A percentile compares a stretch with the other conserved stretches of the same genome.
Conservation (phyloP, 2,329 filamentous ascomycete genomes). For the Fusarium globosum region DNA sequence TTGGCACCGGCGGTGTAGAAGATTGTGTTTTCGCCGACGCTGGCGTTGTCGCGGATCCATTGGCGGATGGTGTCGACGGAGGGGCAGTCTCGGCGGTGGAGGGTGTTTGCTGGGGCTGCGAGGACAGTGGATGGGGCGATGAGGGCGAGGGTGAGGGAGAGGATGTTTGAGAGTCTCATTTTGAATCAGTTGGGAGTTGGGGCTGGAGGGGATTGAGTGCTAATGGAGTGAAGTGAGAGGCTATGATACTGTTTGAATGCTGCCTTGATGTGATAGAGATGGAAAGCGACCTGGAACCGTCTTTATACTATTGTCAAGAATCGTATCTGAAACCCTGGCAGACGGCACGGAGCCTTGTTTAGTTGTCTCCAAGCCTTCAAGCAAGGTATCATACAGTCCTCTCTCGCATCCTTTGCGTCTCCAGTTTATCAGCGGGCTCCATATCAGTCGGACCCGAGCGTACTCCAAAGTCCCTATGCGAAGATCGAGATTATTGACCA, state of each 20-base stretch:
- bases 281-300: fast-evolving
- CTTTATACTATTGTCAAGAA: background rate
- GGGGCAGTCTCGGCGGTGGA: background rate
- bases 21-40: background rate
- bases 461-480: background rate
- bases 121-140: fast-evolving
- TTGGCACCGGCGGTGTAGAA: background rate
- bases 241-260: background rate
- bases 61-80: background rate
- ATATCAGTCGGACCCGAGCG: fast-evolving
- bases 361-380: fast-evolving
- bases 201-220: background rate
- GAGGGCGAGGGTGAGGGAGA: background rate
- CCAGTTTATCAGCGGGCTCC: too few relatives aligned
- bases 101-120: background rate
- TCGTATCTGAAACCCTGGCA: fast-evolving
- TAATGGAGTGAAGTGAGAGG: background rate
- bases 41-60: background rate
- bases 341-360: background rate
- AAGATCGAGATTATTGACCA: background rate
- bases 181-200: background rate
- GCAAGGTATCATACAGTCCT: fast-evolving
- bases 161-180: background rate
- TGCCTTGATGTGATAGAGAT: background rate
- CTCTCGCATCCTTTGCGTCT: fast-evolving